Evolutionary conservation across 176 grass and related monocot species (phyloP), one percentile per base, ranked within the genome.

Genomic region (Raddia guianensis): DNA sequence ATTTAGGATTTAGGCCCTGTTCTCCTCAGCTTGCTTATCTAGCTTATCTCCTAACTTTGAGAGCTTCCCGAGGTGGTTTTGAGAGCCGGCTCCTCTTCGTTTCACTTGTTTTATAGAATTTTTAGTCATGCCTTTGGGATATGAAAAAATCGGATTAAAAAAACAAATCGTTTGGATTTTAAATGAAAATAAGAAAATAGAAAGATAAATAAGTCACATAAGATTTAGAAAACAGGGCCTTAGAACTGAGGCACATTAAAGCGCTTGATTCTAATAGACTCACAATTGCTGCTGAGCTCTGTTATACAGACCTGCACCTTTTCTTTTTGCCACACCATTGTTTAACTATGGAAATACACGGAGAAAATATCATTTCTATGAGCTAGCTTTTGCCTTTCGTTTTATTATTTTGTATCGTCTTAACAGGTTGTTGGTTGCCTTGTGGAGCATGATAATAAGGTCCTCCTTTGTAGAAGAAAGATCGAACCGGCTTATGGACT

Each of bases 401-500:
- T 82, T 89, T 85, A 19, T 69, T 73, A 76, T 50, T 75, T 32
- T 18, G 1, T 65, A 14, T 20, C 43, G 44, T 81, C 27, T 79
- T 61, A n/a, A n/a, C 82, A 99, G 96, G 96, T 99, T 77, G 96
- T 95, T 50, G 92, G 96, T 73, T 99, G 96, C 53, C 79, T 99
- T 5, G 93, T 99, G 87, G 96, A 99, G 82, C 96, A 99, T 61
- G 87, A 93, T 68, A 91, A 91, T 83, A 99, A 96, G 80, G 84
- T 99, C 53, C 90, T 99, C 43, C 80, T 99, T 16, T 99, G 96
- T 83, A 92, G 86, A 89, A 93, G 96, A 84, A 99, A 93, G 44
- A 99, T 99, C n/a, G 93, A 99, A 76, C 96, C 96, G 0, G 91
- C 93, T 66, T 95, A 91, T 88, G 96, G 96, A 35, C 89, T 99